Evolutionary conservation across 192 early-diverging fungal species (phyloP), one percentile per base, ranked within the genome.

Genomic region (Spizellomyces punctatus): DNA sequence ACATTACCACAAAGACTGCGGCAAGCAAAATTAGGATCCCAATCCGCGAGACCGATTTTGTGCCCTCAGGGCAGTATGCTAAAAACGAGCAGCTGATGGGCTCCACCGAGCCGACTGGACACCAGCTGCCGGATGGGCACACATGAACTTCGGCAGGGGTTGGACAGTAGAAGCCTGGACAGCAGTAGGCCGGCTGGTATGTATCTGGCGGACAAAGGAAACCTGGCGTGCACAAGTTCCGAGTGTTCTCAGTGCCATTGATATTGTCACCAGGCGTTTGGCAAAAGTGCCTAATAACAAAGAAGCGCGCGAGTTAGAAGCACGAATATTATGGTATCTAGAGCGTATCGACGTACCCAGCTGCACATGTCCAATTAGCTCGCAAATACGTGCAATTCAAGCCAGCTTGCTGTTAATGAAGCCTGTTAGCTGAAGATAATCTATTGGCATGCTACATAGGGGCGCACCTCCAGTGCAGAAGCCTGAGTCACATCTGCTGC

Each of bases 121-220:
- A 90, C 74, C 78, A 90, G 57, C 74, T 65, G 19, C 80, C 85
- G 21, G 70, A 62, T 0, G 88, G 86, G 65, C 89, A 91, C 10
- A 78, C 9, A 6, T 66, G 59, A 46, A 87, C 71, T 2, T 75
- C 69, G 10, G 65, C 77, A 6, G 82, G 77, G 21, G 82, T 71
- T 5, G 82, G 82, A 69, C 89, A 89, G 47, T 83, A 85, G 63
- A 81, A 88, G 9, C 88, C 86, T 0, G 72, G 52, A 52, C 82
- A 86, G 69, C 90, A 91, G 66, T 88, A 87, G 59, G 81, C 63
- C 8, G 90, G 89, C 63, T 90, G 79, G 22, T 79, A 78, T 10
- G 85, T 78, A 49, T 85, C 80, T 1, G 67, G 45, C 9, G 85
- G 83, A 77, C 85, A 85, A 49, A 74, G 79, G 73, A 86, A 87